Conservation (phyloP, 257 asterid genomes). For the Coffea eugenioides region DNA sequence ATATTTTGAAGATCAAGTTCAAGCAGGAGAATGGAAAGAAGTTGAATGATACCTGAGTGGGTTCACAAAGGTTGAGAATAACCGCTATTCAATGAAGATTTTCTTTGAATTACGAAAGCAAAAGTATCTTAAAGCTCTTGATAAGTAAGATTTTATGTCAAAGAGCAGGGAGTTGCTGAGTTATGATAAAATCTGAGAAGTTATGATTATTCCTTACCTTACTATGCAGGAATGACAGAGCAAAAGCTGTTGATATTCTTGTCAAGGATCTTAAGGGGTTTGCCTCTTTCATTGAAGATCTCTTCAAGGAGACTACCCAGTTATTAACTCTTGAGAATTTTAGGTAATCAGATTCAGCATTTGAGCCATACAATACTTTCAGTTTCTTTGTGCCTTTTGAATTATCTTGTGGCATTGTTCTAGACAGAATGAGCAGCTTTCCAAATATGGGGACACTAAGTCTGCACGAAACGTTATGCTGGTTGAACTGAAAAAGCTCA, state of each 20-base stretch:
- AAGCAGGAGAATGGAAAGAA: slow-evolving; percentile 99
- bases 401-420: slow-evolving; percentile 26
- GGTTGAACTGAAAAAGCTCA: slow-evolving; percentile 81
- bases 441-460: slow-evolving; percentile 93
- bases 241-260: slow-evolving; percentile 91
- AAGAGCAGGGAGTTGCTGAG: not conserved
- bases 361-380: slow-evolving; percentile 11
- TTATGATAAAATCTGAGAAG: not conserved
- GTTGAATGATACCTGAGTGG: slow-evolving; percentile 84
- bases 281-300: slow-evolving; percentile 87
- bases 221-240: slow-evolving; percentile 68
- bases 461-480: slow-evolving; percentile 89
- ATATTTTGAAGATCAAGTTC: slow-evolving; percentile 92
- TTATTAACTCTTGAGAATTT: slow-evolving; percentile 78
- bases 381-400: slow-evolving; percentile 7
- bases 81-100: slow-evolving; percentile 90
- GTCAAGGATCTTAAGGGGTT: slow-evolving; percentile 93
- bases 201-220: slow-evolving; percentile 8
- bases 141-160: slow-evolving; percentile 44
- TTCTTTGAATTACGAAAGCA: slow-evolving; percentile 96
- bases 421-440: slow-evolving; percentile 97
- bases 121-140: slow-evolving; percentile 96
- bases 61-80: slow-evolving; percentile 93
- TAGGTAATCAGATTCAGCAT: slow-evolving; percentile 48
- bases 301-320: slow-evolving; percentile 89